A percentile compares a stretch with the other conserved stretches of the same genome.
Evolutionary conservation across 257 asterid species (phyloP).

Genomic region (Anisodus tanguticus): DNA sequence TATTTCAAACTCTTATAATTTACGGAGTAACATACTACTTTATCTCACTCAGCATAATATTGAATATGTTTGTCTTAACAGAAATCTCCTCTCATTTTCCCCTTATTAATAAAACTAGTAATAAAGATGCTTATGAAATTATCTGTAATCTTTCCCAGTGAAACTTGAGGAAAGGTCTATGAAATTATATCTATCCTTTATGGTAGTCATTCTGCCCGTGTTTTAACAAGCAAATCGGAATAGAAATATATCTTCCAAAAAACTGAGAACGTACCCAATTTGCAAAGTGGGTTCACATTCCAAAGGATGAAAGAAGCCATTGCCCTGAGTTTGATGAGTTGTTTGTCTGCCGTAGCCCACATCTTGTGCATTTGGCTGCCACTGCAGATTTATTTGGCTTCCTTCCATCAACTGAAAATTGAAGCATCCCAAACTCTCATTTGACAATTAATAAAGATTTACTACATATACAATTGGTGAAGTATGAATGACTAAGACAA

Average conservation of each 20-base stretch:
- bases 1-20: neutral
- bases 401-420: conserved; percentile 45
- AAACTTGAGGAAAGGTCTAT: neutral
- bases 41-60: neutral
- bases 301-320: conserved; percentile 78
- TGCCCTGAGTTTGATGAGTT: conserved; percentile 66
- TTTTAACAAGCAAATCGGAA: neutral
- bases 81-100: neutral
- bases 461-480: neutral
- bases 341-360: conserved; percentile 67
- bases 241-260: neutral
- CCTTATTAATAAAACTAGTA: neutral
- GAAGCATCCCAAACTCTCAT: neutral
- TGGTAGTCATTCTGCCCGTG: neutral
- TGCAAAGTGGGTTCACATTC: conserved; percentile 95
- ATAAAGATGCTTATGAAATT: neutral
- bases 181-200: neutral
- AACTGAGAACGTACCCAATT: conserved; percentile 58
- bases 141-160: neutral
- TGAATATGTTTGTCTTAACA: neutral
- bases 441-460: neutral
- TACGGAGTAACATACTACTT: neutral
- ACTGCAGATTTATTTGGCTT: conserved; percentile 78
- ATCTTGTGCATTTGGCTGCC: conserved; percentile 81
- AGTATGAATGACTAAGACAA: neutral